A percentile compares a stretch with the other conserved stretches of the same genome.
phyloP scores from a whole-genome alignment of 2,329 filamentous ascomycete species.

The Ceratocystis lukuohia region DNA sequence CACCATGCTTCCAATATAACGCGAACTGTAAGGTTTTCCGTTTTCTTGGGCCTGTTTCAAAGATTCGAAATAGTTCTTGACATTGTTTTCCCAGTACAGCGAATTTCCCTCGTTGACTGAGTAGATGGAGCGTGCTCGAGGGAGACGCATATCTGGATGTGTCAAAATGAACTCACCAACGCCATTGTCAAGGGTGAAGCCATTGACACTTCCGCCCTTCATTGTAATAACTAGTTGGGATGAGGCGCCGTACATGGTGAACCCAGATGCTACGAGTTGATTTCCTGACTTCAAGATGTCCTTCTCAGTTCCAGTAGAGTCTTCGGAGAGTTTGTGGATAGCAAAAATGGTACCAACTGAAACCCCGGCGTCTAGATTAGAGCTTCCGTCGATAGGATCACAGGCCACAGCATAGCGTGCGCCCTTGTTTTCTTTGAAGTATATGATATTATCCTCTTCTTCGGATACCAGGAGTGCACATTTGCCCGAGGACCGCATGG shows the following conservation, averaged over 20 bases:
- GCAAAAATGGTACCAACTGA: conserved; percentile 96
- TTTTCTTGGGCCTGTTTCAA: conserved; percentile 65
- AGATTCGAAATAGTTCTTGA: conserved; percentile 76
- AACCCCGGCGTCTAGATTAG: conserved; percentile 93
- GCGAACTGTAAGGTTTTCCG: conserved; percentile 81
- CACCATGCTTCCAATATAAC: conserved; percentile 97
- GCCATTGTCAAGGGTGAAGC: conserved; percentile 93
- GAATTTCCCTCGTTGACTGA: conserved; percentile 98
- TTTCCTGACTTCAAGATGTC: conserved; percentile 82
- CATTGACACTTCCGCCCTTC: conserved; percentile 83
- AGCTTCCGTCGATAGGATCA: conserved; percentile 95
- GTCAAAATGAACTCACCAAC: conserved; percentile 98
- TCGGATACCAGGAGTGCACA: conserved; percentile 91
- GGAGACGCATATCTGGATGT: conserved; percentile 86
- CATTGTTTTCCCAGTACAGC: conserved; percentile 83
- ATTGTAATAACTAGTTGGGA: conserved; percentile 95
- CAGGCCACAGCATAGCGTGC: conserved; percentile 91
- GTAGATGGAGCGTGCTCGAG: conserved; percentile 73
- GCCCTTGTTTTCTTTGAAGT: conserved; percentile 62
- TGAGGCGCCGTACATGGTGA: conserved; percentile 99
- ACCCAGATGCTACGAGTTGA: conserved; percentile 86
- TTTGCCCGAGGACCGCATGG: conserved; percentile 85
- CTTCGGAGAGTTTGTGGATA: conserved; percentile 77
- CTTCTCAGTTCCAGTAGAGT: conserved; percentile 59
- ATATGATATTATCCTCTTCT: conserved; percentile 87